Conservation (phyloP, 768 basidiomycete genomes). For the Gelatoporia subvermispora region DNA sequence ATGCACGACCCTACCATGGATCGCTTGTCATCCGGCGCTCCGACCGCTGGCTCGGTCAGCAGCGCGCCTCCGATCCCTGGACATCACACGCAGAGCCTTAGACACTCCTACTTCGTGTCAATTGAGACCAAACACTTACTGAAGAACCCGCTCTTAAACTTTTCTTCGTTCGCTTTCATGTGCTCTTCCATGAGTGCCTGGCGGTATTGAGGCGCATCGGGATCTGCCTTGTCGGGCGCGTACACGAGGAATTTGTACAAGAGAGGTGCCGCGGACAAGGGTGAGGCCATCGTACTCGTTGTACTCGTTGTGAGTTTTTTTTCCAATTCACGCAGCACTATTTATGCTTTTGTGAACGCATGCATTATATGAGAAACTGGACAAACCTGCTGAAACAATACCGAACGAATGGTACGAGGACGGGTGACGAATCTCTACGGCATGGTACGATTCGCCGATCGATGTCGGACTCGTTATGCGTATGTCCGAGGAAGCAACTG, state of each 20-base stretch:
- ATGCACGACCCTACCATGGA: neutral
- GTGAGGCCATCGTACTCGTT: no score
- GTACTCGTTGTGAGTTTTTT: no score
- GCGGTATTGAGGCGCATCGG: neutral
- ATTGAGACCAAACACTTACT: neutral
- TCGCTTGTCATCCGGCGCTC: neutral
- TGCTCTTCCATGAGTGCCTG: neutral
- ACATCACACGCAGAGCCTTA: neutral
- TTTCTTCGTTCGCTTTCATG: neutral
- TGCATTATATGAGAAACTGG: no score
- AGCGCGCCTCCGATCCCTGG: neutral
- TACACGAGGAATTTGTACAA: neutral
- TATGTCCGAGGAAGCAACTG: no score
- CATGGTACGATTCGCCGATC: no score
- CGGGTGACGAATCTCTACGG: no score
- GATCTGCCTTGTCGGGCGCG: neutral
- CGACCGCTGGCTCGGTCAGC: neutral
- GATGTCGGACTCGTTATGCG: no score
- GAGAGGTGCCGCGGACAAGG: neutral
- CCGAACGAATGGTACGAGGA: no score
- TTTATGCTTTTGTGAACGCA: no score
- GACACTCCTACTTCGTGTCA: neutral
- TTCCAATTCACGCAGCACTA: no score
- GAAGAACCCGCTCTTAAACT: neutral
- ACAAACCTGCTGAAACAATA: no score